Evolutionary conservation across 1,139 yeast species (phyloP).

Genomic region (Suhomyces kunorum): DNA sequence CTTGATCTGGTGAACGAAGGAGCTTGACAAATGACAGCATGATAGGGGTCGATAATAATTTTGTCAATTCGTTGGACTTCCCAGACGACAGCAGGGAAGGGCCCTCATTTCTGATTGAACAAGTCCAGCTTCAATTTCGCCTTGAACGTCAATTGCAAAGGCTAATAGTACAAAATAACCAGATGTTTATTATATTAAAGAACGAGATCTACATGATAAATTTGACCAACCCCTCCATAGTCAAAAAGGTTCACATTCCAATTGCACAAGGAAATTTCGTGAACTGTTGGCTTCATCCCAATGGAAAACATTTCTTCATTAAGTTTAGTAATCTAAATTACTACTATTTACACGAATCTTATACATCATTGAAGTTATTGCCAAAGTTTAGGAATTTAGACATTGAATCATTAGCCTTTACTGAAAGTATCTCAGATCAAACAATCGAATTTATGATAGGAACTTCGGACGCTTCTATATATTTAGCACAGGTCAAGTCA

Average conservation of each 20-base stretch:
- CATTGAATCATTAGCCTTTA: slow-evolving; percentile 27
- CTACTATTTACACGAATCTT: slow-evolving; percentile 36
- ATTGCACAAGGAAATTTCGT: slow-evolving; percentile 24
- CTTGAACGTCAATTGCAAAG: slow-evolving; percentile 29
- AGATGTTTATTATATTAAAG: slow-evolving; percentile 37
- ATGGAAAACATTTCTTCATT: slow-evolving; percentile 38
- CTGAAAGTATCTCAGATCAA: slow-evolving; percentile 15
- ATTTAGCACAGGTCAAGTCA: slow-evolving; percentile 30
- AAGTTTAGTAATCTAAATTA: slow-evolving; percentile 28
- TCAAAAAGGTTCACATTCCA: slow-evolving; percentile 31
- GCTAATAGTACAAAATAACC: slow-evolving; percentile 26
- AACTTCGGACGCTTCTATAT: slow-evolving; percentile 33
- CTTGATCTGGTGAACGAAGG: too few species aligned
- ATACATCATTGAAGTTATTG: slow-evolving; percentile 35
- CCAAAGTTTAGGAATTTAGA: slow-evolving; percentile 35
- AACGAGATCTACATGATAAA: slow-evolving; percentile 33
- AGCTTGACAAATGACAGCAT: too few species aligned
- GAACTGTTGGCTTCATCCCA: slow-evolving; percentile 42
- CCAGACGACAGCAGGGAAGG: slow-evolving; percentile 2
- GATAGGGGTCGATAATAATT: neutral
- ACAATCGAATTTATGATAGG: slow-evolving; percentile 36
- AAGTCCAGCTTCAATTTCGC: slow-evolving; percentile 45
- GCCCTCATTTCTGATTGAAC: slow-evolving; percentile 36
- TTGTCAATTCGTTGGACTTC: neutral
- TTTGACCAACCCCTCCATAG: slow-evolving; percentile 40